Base-by-base conservation (phyloP, 2,329 filamentous ascomycete species). In the Fusarium sp. region DNA sequence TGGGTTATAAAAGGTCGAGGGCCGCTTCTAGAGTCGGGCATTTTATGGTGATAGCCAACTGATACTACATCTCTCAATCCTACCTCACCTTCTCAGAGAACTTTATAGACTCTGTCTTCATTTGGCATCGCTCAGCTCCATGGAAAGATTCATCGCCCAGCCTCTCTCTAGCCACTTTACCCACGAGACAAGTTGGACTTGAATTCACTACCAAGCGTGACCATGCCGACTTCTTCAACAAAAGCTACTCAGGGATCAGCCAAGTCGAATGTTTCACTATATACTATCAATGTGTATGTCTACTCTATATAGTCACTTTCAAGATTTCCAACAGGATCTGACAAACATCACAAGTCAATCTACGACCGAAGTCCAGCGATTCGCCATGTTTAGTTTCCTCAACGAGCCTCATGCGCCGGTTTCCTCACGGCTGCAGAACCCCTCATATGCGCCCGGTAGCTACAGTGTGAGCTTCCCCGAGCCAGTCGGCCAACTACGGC, bases 181-280 rank as follows among this genome's bases (percentile, higher is more conserved):
- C 18, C 9, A 14, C 42, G 22, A 38, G 22, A 48, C 10, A 55
- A 15, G 20, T 24, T 48, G 13, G 36, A 48, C 31, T 20, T 24
- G 26, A 45, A 45, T 28, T 34, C 26, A 17, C 18, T 31, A 18
- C 20, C 11, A 43, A 17, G 26, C 15, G 43, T 10, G 33, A 24
- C 22, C 24, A 50, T 56, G 52, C 15, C 52, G 22, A 50, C 49
- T 44, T 39, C 33, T 11, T 50, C 52, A 20, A 31, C 52, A 50
- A 39, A 39, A 20, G 43, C 52, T 36, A 50, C 43, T 38, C 52
- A 49, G 24, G 52, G 43, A 39, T 50, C 52, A 15, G n/a, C 24
- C 26, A 11, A 9, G 11, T 39, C 52, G 33, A 36, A 28, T 22
- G 31, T 7, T 26, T 20, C 14, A 20, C 7, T 28, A 28, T 17